A percentile compares a stretch with the other conserved stretches of the same genome.
Evolutionary conservation across 164 flowering plant genomes (phyloP).

Genomic region (Saururus chinensis): DNA sequence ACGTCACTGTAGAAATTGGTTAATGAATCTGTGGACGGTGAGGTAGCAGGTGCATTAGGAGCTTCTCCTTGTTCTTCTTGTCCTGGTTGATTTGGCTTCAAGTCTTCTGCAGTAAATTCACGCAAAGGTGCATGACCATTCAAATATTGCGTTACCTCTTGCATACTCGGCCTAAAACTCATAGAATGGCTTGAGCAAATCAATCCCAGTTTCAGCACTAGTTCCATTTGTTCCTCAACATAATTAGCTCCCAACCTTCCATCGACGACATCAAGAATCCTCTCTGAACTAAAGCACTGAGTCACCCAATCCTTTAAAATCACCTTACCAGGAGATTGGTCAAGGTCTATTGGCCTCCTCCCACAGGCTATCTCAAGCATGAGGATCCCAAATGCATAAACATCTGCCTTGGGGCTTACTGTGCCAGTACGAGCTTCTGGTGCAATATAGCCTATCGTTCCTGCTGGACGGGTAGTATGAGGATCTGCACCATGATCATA

Average conservation of each 20-base stretch:
- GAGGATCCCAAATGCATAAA: conserved; percentile 53
- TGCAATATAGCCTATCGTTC: conserved; percentile 60
- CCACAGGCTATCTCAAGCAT: conserved; percentile 52
- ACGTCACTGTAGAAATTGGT: too few relatives aligned
- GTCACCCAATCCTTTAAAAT: conserved; percentile 58
- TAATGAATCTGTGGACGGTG: too few relatives aligned
- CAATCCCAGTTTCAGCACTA: conserved; percentile 38
- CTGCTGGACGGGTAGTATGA: conserved; percentile 42
- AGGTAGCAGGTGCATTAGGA: too few relatives aligned
- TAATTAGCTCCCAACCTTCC: conserved; percentile 17
- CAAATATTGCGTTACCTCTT: conserved; percentile 39
- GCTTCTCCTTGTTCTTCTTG: background rate
- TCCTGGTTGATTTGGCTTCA: background rate
- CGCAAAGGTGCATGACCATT: conserved; percentile 30
- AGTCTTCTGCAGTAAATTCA: conserved; percentile 7
- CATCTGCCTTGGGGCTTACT: conserved; percentile 38
- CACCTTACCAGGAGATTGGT: conserved; percentile 31
- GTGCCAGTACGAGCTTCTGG: conserved; percentile 57
- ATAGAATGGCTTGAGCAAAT: conserved; percentile 30
- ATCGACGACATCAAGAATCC: conserved; percentile 33
- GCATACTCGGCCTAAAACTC: conserved; percentile 31
- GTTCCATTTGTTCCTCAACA: conserved; percentile 16
- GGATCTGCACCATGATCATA: conserved; percentile 56
- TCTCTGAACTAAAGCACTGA: conserved; percentile 28
- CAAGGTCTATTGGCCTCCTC: conserved; percentile 47